Conservation (phyloP, 2,329 filamentous ascomycete genomes). For the Colletotrichum viniferum region DNA sequence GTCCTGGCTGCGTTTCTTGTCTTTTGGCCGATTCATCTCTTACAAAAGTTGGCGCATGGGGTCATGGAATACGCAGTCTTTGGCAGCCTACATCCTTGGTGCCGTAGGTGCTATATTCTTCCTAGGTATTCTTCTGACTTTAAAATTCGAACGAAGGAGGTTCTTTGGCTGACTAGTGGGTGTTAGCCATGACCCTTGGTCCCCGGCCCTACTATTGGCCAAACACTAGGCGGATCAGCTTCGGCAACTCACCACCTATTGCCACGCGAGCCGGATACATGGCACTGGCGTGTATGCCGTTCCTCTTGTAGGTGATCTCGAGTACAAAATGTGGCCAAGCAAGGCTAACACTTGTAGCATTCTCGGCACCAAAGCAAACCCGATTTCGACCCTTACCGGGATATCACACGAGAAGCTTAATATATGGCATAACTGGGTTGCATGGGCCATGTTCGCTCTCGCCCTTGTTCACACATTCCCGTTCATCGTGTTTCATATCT, state of each 20-base stretch:
- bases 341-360: conserved; percentile 28
- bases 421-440: conserved; percentile 58
- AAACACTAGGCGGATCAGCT: conserved; percentile 39
- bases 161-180: not conserved
- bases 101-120: conserved; percentile 49
- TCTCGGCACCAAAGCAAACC: conserved; percentile 58
- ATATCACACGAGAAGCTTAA: conserved; percentile 62
- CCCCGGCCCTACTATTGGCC: conserved; percentile 63
- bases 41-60: conserved; percentile 27
- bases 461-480: conserved; percentile 65
- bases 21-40: conserved; percentile 18
- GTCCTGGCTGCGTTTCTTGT: not conserved
- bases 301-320: conserved; percentile 41
- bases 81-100: conserved; percentile 47
- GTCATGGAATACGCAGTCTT: conserved; percentile 45
- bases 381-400: conserved; percentile 57
- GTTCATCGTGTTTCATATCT: conserved; percentile 57
- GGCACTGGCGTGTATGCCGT: conserved; percentile 54
- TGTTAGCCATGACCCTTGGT: conserved; percentile 44
- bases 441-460: conserved; percentile 60
- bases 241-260: conserved; percentile 56
- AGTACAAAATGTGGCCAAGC: no score
- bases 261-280: conserved; percentile 58
- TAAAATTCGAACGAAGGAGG: not conserved
- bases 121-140: conserved; percentile 26